Percentiles rank a stretch among this genome's conserved stretches.
Evolutionary conservation across 163 green algal species (phyloP).

Genomic region (Scenedesmus sp.): DNA sequence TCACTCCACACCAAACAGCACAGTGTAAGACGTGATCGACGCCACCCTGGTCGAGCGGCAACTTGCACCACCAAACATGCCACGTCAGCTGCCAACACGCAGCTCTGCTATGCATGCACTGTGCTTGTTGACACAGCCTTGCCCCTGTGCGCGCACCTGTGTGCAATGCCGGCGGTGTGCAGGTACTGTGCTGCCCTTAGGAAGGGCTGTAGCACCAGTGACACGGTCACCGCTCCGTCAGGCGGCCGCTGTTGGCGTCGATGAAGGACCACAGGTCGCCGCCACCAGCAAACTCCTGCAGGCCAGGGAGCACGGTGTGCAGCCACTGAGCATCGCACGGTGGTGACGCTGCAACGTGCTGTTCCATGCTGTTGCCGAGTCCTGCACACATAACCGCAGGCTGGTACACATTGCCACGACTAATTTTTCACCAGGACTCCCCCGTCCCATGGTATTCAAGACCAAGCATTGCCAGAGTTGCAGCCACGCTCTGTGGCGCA

Average conservation of each 20-base stretch:
- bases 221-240: constrained; percentile 41
- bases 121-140: not conserved
- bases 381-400: not conserved
- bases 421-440: too few relatives aligned
- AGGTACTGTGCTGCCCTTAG: constrained; percentile 76
- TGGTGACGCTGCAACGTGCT: not conserved
- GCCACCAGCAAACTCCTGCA: constrained; percentile 67
- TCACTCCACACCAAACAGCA: too few relatives aligned
- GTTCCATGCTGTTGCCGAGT: too few relatives aligned
- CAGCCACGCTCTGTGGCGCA: too few relatives aligned
- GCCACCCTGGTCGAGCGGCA: too few relatives aligned
- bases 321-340: not conserved
- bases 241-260: constrained; percentile 39
- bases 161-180: constrained; percentile 57
- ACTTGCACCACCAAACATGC: too few relatives aligned
- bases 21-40: too few relatives aligned
- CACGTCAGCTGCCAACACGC: too few relatives aligned
- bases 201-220: constrained; percentile 65
- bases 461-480: too few relatives aligned
- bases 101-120: too few relatives aligned
- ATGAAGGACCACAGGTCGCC: constrained; percentile 76
- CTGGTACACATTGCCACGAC: not conserved
- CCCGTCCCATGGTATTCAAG: too few relatives aligned
- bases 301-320: too few relatives aligned
- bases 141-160: constrained; percentile 9